These are phyloP conservation scores for Penicillium sp. DNA, from an alignment of 2,329 filamentous ascomycete species.

Conservation along the genomic window DNA sequence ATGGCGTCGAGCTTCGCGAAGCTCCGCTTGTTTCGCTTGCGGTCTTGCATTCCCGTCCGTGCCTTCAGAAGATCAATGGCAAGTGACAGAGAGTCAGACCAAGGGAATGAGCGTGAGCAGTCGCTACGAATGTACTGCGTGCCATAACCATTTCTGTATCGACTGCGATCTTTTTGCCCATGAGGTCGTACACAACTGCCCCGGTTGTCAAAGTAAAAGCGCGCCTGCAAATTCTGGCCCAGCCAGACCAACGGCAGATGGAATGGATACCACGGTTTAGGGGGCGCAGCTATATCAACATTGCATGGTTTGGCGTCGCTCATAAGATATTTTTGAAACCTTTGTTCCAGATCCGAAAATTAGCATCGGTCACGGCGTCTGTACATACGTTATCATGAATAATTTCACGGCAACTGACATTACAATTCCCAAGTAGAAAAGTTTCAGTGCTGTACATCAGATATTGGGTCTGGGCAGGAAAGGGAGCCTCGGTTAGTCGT, in stretches of 20 bases:
- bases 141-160: constrained; percentile 89
- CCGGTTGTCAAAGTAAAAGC: constrained; percentile 67
- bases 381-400: neutral
- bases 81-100: constrained; percentile 35
- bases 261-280: constrained; percentile 34
- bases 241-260: constrained; percentile 31
- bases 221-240: neutral
- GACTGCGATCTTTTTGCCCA: constrained; percentile 97
- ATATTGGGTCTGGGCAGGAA: no score
- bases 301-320: constrained; percentile 19
- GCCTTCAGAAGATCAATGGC: constrained; percentile 41
- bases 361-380: neutral
- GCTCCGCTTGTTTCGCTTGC: constrained; percentile 74
- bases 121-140: constrained; percentile 86
- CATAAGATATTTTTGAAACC: constrained; percentile 3
- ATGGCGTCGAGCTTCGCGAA: constrained; percentile 68
- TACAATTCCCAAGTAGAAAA: neutral
- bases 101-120: constrained; percentile 80
- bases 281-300: neutral
- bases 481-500: constrained; percentile 15
- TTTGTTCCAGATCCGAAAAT: neutral
- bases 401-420: no score
- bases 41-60: constrained; percentile 66
- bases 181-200: constrained; percentile 92
- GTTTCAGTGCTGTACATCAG: no score